Percentiles rank a stretch among this genome's conserved stretches.
These are phyloP conservation scores for Fusarium nodosum DNA, from an alignment of 2,329 filamentous ascomycete species.

Conservation along the genomic window DNA sequence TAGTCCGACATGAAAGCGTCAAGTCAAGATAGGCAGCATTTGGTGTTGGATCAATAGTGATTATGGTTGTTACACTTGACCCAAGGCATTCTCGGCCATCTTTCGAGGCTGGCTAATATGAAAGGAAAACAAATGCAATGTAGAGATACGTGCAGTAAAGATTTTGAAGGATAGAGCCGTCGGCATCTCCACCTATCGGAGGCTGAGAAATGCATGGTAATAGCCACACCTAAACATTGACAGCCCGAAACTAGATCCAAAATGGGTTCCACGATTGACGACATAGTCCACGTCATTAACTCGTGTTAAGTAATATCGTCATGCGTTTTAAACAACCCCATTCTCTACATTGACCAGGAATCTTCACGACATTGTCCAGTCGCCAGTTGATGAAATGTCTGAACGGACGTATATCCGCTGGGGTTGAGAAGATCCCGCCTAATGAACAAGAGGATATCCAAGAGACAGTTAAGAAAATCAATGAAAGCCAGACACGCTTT, in stretches of 20 bases:
- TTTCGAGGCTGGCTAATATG: too few species aligned
- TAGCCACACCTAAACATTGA: neutral
- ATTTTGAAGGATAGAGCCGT: conserved; percentile 1
- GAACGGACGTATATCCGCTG: conserved; percentile 4
- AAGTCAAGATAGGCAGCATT: neutral
- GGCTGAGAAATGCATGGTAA: neutral
- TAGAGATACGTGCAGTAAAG: fast-evolving
- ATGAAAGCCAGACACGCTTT: conserved; percentile 10
- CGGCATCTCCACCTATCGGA: conserved; percentile 7
- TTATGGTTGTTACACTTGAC: neutral
- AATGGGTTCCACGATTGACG: neutral
- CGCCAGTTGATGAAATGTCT: neutral
- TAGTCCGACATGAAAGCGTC: neutral
- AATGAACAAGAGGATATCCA: neutral
- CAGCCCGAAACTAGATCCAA: neutral
- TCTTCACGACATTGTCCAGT: neutral
- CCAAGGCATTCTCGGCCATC: neutral
- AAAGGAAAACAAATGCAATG: too few species aligned
- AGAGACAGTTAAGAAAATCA: neutral
- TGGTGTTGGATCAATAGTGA: neutral
- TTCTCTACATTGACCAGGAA: neutral
- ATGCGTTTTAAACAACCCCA: neutral
- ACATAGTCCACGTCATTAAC: neutral
- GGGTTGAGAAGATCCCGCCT: neutral
- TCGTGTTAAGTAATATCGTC: neutral